These are phyloP conservation scores for Populus tremula DNA, from an alignment of 345 rosid genomes.

Conservation along the genomic window DNA sequence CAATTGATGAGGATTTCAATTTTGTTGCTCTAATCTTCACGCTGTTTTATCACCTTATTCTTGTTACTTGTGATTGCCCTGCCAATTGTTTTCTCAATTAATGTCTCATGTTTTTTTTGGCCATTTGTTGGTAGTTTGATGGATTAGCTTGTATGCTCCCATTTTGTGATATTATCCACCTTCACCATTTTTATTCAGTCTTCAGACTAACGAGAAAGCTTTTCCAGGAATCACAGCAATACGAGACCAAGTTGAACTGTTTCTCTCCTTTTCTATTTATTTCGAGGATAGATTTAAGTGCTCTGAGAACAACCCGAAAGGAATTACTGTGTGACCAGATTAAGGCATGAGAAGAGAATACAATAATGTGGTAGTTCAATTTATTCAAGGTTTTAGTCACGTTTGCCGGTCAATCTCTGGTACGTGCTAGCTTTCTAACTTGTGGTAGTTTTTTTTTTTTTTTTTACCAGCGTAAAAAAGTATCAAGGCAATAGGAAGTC, in stretches of 20 bases:
- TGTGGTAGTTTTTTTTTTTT: too few relatives aligned
- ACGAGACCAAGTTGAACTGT: background rate
- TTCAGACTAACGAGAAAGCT: background rate
- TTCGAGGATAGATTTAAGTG: background rate
- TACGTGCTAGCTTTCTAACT: too few relatives aligned
- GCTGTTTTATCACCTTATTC: constrained; percentile 18
- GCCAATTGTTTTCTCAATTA: constrained; percentile 14
- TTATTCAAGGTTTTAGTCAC: too few relatives aligned
- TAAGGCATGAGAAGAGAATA: background rate
- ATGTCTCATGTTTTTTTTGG: constrained; percentile 10
- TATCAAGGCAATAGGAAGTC: too few relatives aligned
- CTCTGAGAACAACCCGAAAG: background rate
- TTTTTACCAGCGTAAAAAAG: too few relatives aligned
- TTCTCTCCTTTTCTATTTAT: background rate
- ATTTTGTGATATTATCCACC: background rate
- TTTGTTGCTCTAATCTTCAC: constrained; percentile 37
- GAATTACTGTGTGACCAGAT: background rate
- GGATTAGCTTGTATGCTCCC: background rate
- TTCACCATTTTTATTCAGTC: background rate
- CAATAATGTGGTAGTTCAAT: too few relatives aligned
- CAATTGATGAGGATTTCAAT: constrained; percentile 37
- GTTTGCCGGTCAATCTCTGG: too few relatives aligned
- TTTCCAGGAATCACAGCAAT: background rate
- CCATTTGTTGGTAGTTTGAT: background rate
- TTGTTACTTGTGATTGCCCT: constrained; percentile 16